Evolutionary conservation across 1,139 yeast species (phyloP).

Genomic region (Eremothecium cymbalariae): DNA sequence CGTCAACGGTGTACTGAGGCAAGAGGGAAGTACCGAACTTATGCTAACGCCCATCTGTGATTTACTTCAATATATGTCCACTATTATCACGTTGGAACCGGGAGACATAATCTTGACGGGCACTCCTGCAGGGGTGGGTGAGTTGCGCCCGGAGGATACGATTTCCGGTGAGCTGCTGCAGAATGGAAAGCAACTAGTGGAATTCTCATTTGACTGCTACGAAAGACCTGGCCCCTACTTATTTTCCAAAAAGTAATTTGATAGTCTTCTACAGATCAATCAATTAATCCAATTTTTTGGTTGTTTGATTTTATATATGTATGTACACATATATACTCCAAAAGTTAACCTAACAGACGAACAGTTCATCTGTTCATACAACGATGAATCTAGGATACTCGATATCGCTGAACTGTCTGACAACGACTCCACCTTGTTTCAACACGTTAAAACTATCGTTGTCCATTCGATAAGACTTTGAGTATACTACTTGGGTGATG

Average conservation of each 20-base stretch:
- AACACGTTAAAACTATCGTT: slow-evolving; percentile 60
- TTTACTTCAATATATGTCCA: slow-evolving; percentile 71
- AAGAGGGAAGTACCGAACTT: slow-evolving; percentile 68
- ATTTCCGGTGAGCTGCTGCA: slow-evolving; percentile 55
- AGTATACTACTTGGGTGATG: slow-evolving; percentile 84
- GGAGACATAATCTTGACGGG: slow-evolving; percentile 93
- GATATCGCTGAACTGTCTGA: slow-evolving; percentile 55
- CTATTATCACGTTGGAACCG: slow-evolving; percentile 80
- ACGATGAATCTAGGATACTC: slow-evolving; percentile 26
- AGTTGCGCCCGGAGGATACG: slow-evolving; percentile 66
- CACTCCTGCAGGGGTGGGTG: slow-evolving; percentile 97
- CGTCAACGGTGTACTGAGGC: slow-evolving; percentile 65
- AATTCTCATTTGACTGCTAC: slow-evolving; percentile 47
- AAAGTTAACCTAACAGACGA: no score
- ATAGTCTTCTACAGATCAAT: no score
- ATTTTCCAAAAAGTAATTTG: slow-evolving; percentile 49
- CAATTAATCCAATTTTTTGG: no score
- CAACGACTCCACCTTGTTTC: slow-evolving; percentile 59
- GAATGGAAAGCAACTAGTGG: slow-evolving; percentile 48
- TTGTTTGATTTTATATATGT: no score
- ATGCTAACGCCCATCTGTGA: slow-evolving; percentile 86
- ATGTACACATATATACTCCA: background rate
- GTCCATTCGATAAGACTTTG: slow-evolving; percentile 91
- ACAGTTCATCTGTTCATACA: no score
- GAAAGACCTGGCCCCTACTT: slow-evolving; percentile 76